Evolutionary conservation across 257 asterid genomes (phyloP), one percentile per base, ranked within the genome.

Genomic region (Fraxinus americana): DNA sequence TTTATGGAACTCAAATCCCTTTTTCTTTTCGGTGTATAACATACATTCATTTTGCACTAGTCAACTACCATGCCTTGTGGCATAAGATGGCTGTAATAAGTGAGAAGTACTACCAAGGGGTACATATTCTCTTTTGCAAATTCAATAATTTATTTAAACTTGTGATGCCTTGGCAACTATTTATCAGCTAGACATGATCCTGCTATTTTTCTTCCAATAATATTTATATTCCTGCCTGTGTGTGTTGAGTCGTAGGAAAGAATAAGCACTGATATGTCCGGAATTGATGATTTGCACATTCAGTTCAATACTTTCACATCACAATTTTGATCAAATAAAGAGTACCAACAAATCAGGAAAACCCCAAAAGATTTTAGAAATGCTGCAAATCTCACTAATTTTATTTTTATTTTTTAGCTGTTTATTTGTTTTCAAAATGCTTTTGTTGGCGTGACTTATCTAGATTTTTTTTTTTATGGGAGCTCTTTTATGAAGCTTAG

Each of bases 401-500:
- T 59, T 59, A 0, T n/a, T 59, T 59, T 59, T 57, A n/a, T 19
- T 21, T 59, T 21, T 59, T 32, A 7, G 32, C 32, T n/a, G 29
- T 8, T 9, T 21, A 21, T 59, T 59, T 10, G 30, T 59, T 59
- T 16, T 21, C 29, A 21, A 21, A 21, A 23, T 59, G 67, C 30
- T 57, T 27, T 59, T 59, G 14, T 57, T 57, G 66, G 27, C 3
- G 67, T 30, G 67, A 59, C 5, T 5, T 8, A 59, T 59, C 32
- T 9, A 21, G 12, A 4, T 34, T 34, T 34, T 34, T 34, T 32
- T 34, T 34, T 34, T 34, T 13, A 8, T n/a, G 30, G 32, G 32
- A 59, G 67, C 30, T 59, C 67, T 59, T 59, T 59, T 59, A 21
- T 9, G 67, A 59, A 59, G 59, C 45, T 73, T 54, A 67, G 32